Percentiles rank a stretch among this genome's conserved stretches.
These are phyloP conservation scores for Daldinia caldariorum DNA, from an alignment of 495 filamentous ascomycete species.

Conservation along the genomic window DNA sequence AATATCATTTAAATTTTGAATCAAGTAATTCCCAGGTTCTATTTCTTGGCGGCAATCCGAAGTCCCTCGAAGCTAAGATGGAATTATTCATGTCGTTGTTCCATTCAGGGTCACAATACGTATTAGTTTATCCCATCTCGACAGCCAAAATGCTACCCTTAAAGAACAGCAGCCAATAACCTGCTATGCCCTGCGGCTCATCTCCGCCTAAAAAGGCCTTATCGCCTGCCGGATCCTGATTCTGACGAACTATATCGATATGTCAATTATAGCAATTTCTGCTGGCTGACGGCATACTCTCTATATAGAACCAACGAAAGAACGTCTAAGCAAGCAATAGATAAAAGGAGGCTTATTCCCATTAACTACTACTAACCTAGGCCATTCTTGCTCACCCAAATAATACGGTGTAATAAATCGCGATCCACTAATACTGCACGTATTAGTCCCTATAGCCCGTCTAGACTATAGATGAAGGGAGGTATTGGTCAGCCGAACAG, in stretches of 20 bases:
- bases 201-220: slow-evolving; percentile 14
- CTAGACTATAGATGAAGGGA: background rate
- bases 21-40: background rate
- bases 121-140: slow-evolving; percentile 2
- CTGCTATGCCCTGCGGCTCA: slow-evolving; percentile 24
- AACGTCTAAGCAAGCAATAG: background rate
- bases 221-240: slow-evolving; percentile 33
- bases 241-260: slow-evolving; percentile 14
- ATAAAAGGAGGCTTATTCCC: background rate
- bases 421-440: slow-evolving; percentile 17
- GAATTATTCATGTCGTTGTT: slow-evolving; percentile 12
- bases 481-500: background rate
- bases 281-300: background rate
- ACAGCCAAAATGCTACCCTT: slow-evolving; percentile 3
- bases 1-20: background rate
- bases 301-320: background rate
- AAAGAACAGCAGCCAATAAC: slow-evolving; percentile 14
- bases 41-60: background rate
- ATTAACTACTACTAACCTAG: slow-evolving; percentile 5
- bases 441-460: slow-evolving; percentile 5
- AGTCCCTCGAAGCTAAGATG: background rate
- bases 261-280: background rate
- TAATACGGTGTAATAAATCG: slow-evolving; percentile 14
- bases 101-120: slow-evolving; percentile 1
- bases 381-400: background rate